Evolutionary conservation across 129 eudicot species (phyloP), one percentile per base, ranked within the genome.

Genomic region (Tanacetum coccineum): DNA sequence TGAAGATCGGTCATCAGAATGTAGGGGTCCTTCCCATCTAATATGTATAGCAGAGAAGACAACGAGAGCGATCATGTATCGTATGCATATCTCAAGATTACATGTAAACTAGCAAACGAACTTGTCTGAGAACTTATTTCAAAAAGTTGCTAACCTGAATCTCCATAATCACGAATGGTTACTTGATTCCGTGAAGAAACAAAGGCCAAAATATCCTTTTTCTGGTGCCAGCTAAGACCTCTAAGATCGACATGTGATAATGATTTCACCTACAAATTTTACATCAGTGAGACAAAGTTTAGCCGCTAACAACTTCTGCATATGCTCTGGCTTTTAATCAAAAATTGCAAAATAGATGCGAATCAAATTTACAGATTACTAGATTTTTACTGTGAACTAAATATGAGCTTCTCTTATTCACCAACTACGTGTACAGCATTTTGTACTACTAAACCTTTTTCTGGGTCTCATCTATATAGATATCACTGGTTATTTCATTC

Each of bases 121-220:
- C 47, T 20, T n/a, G 36, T 59, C 7, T 36, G 66, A 15, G 15
- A 36, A 47, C 66, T 61, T 7, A 60, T 9, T 60, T 15, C 14
- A 32, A 32, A 9, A n/a, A n/a, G 25, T 14, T 32, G 13, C 49
- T 61, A 20, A 61, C 66, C 66, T 15, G 66, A 61, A 61, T 36
- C 97, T 62, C 85, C 86, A 36, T 89, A 89, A 86, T 94, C 94
- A 74, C 85, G 83, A 59, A 94, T 70, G 22, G 95, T 89, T 64
- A 94, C 87, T 40, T 89, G 93, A 80, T 87, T 85, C 18, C 66
- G 80, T 64, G 88, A 88, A 28, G 95, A 87, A 59, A 90, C 73
- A 83, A 94, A 94, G 56, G 99, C 99, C 79, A 94, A 64, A 54
- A 87, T 81, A 69, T 83, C 84, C 74, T 87, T 94, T 70, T 87